Base-by-base conservation (phyloP, 441 rosid genomes). In the Capsella rubella region DNA sequence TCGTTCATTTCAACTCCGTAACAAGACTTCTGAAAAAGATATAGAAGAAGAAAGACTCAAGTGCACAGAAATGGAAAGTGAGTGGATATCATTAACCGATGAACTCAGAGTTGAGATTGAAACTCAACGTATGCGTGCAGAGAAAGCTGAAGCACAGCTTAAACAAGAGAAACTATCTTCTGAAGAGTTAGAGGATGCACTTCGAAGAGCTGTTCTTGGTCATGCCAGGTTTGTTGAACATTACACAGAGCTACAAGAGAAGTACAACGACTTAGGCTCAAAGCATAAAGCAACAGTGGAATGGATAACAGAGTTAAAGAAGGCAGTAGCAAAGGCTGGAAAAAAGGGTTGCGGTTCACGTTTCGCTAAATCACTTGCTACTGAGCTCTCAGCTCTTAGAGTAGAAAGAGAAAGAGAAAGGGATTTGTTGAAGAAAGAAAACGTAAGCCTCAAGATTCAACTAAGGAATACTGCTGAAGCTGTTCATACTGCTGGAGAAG, bases 401-500 rank as follows among this genome's bases (percentile, higher is more conserved):
- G 85, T 89, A 70, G 91, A 89, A 75, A 86, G 86, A 81, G 97
- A 89, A 65, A 84, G 80, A 82, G 99, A 92, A 78, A 89, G 86
- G 31, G 87, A 92, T 45, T 59, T 82, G 51, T 32, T 92, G 84
- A 89, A 83, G 67, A 95, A 80, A 82, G 99, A 92, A 76, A 95
- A 95, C 75, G 75, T 79, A 69, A 88, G 83, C 77, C 97, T 92
- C 37, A 90, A 82, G 80, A 77, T 82, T 78, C 99, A 95, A 82
- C 84, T 92, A 27, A 83, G 95, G 58, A 90, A 94, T 84, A 94
- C 97, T 37, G 99, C 97, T 43, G 97, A 94, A 79, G 99, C 97
- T 54, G 99, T 94, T 74, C 99, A 92, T 79, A 91, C 97, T 56
- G 97, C 99, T n/a, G 97, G 99, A 75, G 99, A 94, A 78, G 89